Conservation (phyloP, 371 early-diverging fungal species). For the Actinomortierella wolfii region DNA sequence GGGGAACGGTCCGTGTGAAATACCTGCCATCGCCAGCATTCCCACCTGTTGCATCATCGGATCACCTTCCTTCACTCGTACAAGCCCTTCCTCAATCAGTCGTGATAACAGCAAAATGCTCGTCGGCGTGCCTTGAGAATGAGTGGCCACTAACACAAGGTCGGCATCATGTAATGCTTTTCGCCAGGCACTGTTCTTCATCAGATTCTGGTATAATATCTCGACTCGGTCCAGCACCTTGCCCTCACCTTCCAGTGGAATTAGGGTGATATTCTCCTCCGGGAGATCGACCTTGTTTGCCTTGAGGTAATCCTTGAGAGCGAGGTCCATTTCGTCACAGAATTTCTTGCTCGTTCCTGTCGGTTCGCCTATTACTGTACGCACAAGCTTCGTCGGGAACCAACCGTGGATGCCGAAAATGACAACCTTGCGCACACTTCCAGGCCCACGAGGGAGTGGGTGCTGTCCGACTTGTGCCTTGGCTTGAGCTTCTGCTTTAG, state of each 20-base stretch:
- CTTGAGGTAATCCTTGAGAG: slow-evolving; percentile 60
- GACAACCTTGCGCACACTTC: slow-evolving; percentile 52
- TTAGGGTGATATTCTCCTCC: slow-evolving; percentile 64
- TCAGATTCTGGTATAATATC: slow-evolving; percentile 65
- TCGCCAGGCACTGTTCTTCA: slow-evolving; percentile 51
- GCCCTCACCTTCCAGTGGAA: slow-evolving; percentile 91
- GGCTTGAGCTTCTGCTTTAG: neutral
- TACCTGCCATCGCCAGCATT: slow-evolving; percentile 91
- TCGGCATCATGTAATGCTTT: slow-evolving; percentile 68
- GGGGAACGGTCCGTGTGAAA: slow-evolving; percentile 90
- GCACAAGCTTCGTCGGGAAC: slow-evolving; percentile 76
- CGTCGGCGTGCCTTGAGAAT: slow-evolving; percentile 93
- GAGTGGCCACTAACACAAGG: slow-evolving; percentile 83
- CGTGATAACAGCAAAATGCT: slow-evolving; percentile 74
- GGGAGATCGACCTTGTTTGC: slow-evolving; percentile 58
- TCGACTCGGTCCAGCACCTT: slow-evolving; percentile 85
- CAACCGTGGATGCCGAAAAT: slow-evolving; percentile 89
- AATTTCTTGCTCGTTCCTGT: slow-evolving; percentile 90
- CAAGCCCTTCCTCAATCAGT: slow-evolving; percentile 65
- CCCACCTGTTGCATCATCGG: slow-evolving; percentile 67
- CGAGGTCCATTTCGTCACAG: slow-evolving; percentile 82
- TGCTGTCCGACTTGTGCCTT: neutral
- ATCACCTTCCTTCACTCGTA: slow-evolving; percentile 51
- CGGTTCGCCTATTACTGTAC: slow-evolving; percentile 86
- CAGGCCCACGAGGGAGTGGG: slow-evolving; percentile 10